Evolutionary conservation across 2,329 filamentous ascomycete species (phyloP).

Genomic region (Neophaeococcomyces mojaviensis): DNA sequence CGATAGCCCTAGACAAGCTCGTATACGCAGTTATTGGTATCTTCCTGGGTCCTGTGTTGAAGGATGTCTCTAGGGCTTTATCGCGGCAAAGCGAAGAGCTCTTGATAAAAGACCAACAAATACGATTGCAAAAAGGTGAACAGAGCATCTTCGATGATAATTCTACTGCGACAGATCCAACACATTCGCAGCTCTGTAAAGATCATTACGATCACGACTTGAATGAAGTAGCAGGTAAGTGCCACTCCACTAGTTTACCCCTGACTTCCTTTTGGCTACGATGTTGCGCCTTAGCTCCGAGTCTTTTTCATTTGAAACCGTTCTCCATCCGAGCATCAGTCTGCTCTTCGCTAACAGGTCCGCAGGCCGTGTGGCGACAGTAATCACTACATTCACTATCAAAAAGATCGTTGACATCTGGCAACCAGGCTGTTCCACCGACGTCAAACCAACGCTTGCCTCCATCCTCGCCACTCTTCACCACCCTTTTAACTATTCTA

Average conservation of each 20-base stretch:
- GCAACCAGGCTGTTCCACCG: constrained; percentile 1
- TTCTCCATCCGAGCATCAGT: no score
- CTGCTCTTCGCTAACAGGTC: background rate
- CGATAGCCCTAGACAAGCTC: constrained; percentile 26
- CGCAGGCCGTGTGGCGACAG: background rate
- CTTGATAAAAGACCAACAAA: background rate
- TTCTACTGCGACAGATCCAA: constrained; percentile 6
- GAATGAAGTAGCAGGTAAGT: constrained; percentile 6
- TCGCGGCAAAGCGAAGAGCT: background rate
- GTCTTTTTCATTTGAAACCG: no score
- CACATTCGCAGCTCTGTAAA: constrained; percentile 7
- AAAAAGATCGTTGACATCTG: constrained; percentile 6
- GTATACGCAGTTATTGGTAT: constrained; percentile 63
- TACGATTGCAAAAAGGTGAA: constrained; percentile 2
- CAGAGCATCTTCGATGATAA: constrained; percentile 4
- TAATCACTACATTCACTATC: constrained; percentile 8
- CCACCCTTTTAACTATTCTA: constrained; percentile 6
- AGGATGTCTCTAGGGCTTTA: background rate
- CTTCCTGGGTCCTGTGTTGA: constrained; percentile 60
- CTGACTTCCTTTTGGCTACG: no score
- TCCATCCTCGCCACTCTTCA: constrained; percentile 3
- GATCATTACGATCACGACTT: constrained; percentile 8
- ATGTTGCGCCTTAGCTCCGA: no score
- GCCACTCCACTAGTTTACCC: background rate
- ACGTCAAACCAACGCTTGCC: constrained; percentile 1